These are phyloP conservation scores for Viridothelium virens DNA, from an alignment of 495 filamentous ascomycete genomes.

Conservation along the genomic window DNA sequence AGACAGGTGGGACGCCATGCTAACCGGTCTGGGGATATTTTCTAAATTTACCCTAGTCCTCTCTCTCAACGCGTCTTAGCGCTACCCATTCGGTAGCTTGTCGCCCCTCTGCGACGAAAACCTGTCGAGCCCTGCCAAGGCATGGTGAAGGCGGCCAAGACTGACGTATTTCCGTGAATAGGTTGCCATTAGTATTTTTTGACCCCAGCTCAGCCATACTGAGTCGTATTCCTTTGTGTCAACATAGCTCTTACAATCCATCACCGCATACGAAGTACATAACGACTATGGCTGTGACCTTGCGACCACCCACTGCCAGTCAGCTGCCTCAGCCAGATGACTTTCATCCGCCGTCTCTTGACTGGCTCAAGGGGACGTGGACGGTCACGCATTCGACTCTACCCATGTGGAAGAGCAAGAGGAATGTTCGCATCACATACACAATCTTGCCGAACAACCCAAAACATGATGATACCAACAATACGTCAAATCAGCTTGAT, in stretches of 20 bases:
- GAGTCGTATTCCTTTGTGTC: neutral
- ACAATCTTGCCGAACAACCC: slow-evolving; percentile 34
- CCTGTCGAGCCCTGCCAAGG: no score
- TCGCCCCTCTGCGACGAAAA: neutral
- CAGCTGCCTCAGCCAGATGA: slow-evolving; percentile 15
- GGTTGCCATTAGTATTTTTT: neutral
- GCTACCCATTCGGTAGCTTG: neutral
- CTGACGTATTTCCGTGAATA: neutral
- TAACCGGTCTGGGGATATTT: neutral
- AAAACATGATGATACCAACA: slow-evolving; percentile 18
- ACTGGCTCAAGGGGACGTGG: slow-evolving; percentile 62
- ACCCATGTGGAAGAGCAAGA: slow-evolving; percentile 61
- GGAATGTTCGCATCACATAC: slow-evolving; percentile 72
- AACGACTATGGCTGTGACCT: slow-evolving; percentile 6
- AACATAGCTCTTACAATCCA: no score
- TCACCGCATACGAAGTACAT: neutral
- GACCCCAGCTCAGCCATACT: neutral
- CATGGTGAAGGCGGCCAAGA: neutral
- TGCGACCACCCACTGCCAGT: slow-evolving; percentile 26
- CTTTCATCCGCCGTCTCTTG: slow-evolving; percentile 45
- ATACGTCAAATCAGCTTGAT: slow-evolving; percentile 43
- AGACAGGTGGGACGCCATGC: neutral
- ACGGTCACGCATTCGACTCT: slow-evolving; percentile 69
- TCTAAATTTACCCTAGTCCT: slow-evolving; percentile 3
- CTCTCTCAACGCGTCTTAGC: neutral